These are phyloP conservation scores for Eimeria tenella DNA, from an alignment of 169 alveolate species.

Conservation along the genomic window DNA sequence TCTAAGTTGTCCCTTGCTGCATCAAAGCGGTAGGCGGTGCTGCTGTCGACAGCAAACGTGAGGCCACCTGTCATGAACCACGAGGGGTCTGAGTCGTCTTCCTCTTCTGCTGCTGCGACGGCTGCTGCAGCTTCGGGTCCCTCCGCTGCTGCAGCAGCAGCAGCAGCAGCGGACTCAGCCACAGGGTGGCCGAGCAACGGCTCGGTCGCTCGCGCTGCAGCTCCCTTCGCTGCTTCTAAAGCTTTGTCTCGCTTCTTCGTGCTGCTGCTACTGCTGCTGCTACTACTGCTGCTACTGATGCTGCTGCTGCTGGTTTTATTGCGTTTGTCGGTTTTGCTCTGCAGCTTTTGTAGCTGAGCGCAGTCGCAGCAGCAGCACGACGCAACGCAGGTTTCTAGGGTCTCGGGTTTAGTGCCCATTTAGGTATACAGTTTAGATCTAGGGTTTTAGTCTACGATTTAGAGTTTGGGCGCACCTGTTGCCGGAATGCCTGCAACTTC, in stretches of 20 bases:
- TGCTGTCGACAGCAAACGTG: conserved; percentile 68
- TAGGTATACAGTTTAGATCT: not conserved
- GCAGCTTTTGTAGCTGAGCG: conserved; percentile 25
- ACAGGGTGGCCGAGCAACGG: not conserved
- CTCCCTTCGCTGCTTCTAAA: not conserved
- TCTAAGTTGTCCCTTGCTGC: conserved; percentile 27
- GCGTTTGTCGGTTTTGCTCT: not conserved
- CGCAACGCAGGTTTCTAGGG: not conserved
- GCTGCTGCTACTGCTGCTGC: conserved; percentile 40
- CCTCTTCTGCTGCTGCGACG: not conserved
- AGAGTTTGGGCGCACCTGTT: conserved; percentile 38
- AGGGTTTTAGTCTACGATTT: not conserved
- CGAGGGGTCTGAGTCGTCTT: conserved; percentile 24
- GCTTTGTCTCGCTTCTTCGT: not conserved
- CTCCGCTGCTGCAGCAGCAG: conserved; percentile 31
- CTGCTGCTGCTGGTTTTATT: not conserved
- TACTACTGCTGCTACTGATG: not conserved
- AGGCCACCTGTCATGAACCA: conserved; percentile 70
- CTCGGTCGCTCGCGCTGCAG: conserved; percentile 31
- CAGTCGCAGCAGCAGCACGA: not conserved
- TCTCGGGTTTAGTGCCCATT: not conserved
- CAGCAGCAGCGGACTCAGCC: not conserved
- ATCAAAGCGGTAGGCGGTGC: conserved; percentile 59
- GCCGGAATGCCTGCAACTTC: conserved; percentile 57
- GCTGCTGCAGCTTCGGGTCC: not conserved